phyloP scores from a whole-genome alignment of 164 flowering plant genomes.

The Stephania cephalantha region DNA sequence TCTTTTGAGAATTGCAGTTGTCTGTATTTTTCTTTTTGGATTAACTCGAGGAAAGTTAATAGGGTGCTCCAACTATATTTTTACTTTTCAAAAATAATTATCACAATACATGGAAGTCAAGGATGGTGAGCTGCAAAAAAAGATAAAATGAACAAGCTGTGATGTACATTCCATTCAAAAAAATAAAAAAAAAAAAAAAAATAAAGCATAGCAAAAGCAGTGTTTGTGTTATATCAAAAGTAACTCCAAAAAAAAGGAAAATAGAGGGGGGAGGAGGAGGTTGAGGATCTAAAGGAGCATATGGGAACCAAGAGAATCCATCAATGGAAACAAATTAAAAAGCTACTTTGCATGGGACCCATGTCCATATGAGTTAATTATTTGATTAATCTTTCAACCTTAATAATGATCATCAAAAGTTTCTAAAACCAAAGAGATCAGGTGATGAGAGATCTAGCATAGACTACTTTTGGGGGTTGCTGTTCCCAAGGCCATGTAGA shows the following conservation, averaged over 20 bases:
- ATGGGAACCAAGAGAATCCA: conserved; percentile 5
- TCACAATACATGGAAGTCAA: not conserved
- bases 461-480: not conserved
- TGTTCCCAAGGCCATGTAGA: not conserved
- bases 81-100: too few relatives aligned
- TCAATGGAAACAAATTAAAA: conserved; percentile 3
- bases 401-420: too few relatives aligned
- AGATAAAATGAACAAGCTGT: too few relatives aligned
- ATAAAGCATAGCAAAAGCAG: not conserved
- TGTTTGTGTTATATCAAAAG: not conserved
- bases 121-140: not conserved
- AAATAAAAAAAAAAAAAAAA: too few relatives aligned
- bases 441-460: not conserved
- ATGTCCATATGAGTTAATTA: not conserved
- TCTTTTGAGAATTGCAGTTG: too few relatives aligned
- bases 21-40: too few relatives aligned
- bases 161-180: too few relatives aligned
- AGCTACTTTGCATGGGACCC: conserved; percentile 1
- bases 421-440: not conserved
- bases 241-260: not conserved
- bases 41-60: too few relatives aligned
- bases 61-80: too few relatives aligned
- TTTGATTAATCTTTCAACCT: not conserved
- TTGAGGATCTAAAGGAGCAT: not conserved
- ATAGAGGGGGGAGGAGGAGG: not conserved